phyloP scores from a whole-genome alignment of 2,329 filamentous ascomycete species.

The Fusarium fracticaudum region DNA sequence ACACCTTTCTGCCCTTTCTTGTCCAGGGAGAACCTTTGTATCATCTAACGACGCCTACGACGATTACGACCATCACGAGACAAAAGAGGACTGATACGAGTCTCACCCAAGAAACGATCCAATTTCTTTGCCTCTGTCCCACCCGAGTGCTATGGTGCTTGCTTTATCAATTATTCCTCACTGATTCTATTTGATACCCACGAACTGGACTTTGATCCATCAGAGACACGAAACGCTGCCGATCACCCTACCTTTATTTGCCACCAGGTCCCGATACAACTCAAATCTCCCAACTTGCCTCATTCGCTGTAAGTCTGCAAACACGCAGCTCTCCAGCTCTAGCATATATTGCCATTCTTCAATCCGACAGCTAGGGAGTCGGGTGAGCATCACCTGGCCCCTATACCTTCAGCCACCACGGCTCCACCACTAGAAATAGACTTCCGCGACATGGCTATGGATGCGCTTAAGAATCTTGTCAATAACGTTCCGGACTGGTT shows the following conservation, averaged over 20 bases:
- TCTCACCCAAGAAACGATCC: constrained; percentile 5
- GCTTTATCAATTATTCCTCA: not conserved
- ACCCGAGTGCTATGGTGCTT: constrained; percentile 8
- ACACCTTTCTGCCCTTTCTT: not conserved
- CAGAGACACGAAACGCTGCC: constrained; percentile 19
- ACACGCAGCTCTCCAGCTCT: not conserved
- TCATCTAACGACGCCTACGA: constrained; percentile 37
- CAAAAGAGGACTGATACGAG: constrained; percentile 26
- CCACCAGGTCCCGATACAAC: constrained; percentile 10
- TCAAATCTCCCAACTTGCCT: not conserved
- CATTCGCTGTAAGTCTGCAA: constrained; percentile 9
- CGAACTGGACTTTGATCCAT: constrained; percentile 10
- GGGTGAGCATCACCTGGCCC: constrained; percentile 47
- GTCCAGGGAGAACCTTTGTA: not conserved
- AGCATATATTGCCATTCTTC: constrained; percentile 1
- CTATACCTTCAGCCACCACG: constrained; percentile 41
- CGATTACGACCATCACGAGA: constrained; percentile 34
- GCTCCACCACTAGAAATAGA: constrained; percentile 43
- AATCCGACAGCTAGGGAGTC: constrained; percentile 40
- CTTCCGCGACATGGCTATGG: constrained; percentile 57
- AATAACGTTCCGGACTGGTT: constrained; percentile 69
- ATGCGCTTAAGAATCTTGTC: constrained; percentile 64
- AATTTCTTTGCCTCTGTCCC: not conserved
- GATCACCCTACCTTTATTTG: constrained; percentile 30
- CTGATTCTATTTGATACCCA: constrained; percentile 22